Conservation (phyloP, 1,139 yeast species). For the Debaryomyces sp. region DNA sequence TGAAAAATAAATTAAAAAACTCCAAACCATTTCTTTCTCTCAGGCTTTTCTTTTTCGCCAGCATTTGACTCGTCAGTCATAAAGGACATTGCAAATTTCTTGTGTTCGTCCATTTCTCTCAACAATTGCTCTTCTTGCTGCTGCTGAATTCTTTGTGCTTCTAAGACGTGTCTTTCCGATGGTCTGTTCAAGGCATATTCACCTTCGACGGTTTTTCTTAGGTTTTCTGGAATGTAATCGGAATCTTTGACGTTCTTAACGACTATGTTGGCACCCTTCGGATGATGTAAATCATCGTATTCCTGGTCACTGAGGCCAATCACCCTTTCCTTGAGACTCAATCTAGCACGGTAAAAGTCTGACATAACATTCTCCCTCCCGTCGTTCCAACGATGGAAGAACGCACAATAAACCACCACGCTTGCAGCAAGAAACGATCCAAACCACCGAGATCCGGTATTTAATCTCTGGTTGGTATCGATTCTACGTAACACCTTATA, state of each 20-base stretch:
- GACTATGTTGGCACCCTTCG: constrained; percentile 36
- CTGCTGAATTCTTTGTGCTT: constrained; percentile 73
- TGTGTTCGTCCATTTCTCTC: constrained; percentile 52
- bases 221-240: constrained; percentile 42
- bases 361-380: constrained; percentile 78
- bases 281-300: constrained; percentile 60
- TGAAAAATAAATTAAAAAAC: constrained; percentile 22
- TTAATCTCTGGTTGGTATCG: constrained; percentile 56
- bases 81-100: constrained; percentile 30
- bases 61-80: constrained; percentile 31
- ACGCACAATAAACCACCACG: constrained; percentile 59
- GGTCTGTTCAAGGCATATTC: constrained; percentile 67
- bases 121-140: constrained; percentile 68
- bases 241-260: constrained; percentile 47
- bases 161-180: constrained; percentile 69
- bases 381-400: constrained; percentile 84
- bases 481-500: constrained; percentile 69
- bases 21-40: constrained; percentile 40
- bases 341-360: constrained; percentile 63
- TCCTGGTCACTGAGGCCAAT: constrained; percentile 62
- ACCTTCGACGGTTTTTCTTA: constrained; percentile 45
- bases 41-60: not conserved
- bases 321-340: constrained; percentile 54
- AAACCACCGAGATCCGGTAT: constrained; percentile 56
- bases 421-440: constrained; percentile 51